Conservation (phyloP, 2,329 filamentous ascomycete genomes). For the Colletotrichum tropicicola region DNA sequence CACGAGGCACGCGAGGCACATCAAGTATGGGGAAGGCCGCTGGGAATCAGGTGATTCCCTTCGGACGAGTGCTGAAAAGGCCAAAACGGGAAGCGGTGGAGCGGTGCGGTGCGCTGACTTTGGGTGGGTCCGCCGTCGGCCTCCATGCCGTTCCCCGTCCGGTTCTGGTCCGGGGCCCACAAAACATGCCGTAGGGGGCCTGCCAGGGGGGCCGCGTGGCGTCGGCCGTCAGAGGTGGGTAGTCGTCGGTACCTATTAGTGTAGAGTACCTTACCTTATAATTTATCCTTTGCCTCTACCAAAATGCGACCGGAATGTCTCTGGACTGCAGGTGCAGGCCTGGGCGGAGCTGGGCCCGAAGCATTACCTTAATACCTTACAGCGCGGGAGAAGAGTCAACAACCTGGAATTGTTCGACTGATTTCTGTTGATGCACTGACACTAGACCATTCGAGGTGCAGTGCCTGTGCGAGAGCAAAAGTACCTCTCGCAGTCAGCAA, state of each 20-base stretch:
- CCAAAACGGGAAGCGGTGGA: neutral
- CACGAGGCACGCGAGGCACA: too few species aligned
- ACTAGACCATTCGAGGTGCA: neutral
- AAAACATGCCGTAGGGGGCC: neutral
- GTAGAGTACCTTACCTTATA: too few species aligned
- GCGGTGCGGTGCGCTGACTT: neutral
- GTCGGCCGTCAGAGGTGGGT: neutral
- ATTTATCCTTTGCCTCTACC: too few species aligned
- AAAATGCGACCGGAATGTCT: too few species aligned
- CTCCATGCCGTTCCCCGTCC: slow-evolving; percentile 21
- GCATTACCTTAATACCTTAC: too few species aligned
- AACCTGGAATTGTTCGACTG: too few species aligned
- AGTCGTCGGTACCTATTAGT: neutral
- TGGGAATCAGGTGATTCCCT: slow-evolving; percentile 3
- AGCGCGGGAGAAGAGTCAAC: too few species aligned
- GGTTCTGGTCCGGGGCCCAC: slow-evolving; percentile 13
- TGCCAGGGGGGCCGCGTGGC: slow-evolving; percentile 10
- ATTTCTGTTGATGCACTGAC: too few species aligned
- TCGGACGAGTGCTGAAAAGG: slow-evolving; percentile 13
- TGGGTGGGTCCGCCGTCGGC: slow-evolving; percentile 12
- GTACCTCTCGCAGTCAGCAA: too few species aligned
- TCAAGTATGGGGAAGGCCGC: neutral
- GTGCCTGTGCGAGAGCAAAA: neutral
- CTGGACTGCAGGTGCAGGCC: too few species aligned
- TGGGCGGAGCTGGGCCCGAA: too few species aligned